Conservation (phyloP, 768 basidiomycete species). For the Lactarius hatsudake region DNA sequence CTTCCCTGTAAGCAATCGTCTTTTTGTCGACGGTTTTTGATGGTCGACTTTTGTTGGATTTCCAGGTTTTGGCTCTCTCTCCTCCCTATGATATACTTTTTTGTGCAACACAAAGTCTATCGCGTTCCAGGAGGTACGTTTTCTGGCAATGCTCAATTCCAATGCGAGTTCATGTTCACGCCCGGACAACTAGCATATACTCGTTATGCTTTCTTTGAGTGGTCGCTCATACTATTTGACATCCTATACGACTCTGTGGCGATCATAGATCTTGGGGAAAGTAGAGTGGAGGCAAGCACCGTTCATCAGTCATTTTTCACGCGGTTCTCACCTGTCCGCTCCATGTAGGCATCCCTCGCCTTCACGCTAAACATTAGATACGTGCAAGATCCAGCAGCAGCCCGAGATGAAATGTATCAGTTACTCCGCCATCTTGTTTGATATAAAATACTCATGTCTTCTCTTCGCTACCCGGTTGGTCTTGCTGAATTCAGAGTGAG, state of each 20-base stretch:
- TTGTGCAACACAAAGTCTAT: constrained; percentile 81
- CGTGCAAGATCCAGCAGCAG: constrained; percentile 24
- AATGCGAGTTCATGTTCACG: constrained; percentile 8
- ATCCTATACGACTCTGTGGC: constrained; percentile 69
- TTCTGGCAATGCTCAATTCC: neutral
- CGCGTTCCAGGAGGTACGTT: constrained; percentile 69
- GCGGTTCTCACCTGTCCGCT: constrained; percentile 7
- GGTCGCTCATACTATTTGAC: constrained; percentile 75
- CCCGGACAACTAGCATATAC: constrained; percentile 66
- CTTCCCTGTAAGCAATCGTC: constrained; percentile 43
- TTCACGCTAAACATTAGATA: constrained; percentile 28
- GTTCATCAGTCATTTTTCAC: neutral
- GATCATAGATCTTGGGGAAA: constrained; percentile 55
- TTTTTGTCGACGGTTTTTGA: neutral
- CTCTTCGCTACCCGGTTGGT: constrained; percentile 1
- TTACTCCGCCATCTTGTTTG: constrained; percentile 43
- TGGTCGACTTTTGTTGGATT: constrained; percentile 14
- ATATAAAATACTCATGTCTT: constrained; percentile 20
- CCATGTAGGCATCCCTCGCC: constrained; percentile 32
- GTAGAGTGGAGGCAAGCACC: constrained; percentile 48
- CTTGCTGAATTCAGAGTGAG: constrained; percentile 11
- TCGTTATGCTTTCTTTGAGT: constrained; percentile 82
- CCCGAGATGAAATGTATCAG: constrained; percentile 45
- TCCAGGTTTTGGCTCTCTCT: constrained; percentile 69
- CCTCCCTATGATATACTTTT: constrained; percentile 77